Conservation (phyloP, 2,329 filamentous ascomycete genomes). For the Volutella citrinella region DNA sequence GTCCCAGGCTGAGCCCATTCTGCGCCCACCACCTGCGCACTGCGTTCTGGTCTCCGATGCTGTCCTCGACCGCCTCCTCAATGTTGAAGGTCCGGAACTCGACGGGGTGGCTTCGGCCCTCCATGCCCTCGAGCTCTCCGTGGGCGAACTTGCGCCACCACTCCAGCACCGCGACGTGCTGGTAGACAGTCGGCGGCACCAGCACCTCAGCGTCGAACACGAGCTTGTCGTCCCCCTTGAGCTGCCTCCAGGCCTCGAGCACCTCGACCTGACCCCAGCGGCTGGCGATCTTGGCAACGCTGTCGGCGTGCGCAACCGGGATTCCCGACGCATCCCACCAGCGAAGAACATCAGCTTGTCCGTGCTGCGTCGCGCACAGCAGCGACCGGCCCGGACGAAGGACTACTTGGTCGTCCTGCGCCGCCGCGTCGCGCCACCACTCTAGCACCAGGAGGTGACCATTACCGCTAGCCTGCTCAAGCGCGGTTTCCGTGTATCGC, state of each 20-base stretch:
- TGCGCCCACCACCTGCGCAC: conserved; percentile 85
- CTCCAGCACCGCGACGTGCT: conserved; percentile 78
- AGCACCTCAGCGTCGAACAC: conserved; percentile 82
- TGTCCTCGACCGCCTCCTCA: conserved; percentile 90
- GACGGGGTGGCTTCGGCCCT: conserved; percentile 61
- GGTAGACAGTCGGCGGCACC: conserved; percentile 82
- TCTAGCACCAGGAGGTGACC: conserved; percentile 84
- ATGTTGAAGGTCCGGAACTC: conserved; percentile 96
- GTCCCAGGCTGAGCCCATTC: conserved; percentile 77
- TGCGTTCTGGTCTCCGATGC: conserved; percentile 67
- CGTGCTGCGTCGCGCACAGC: conserved; percentile 78
- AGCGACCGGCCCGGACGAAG: conserved; percentile 84
- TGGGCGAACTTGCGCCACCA: conserved; percentile 81
- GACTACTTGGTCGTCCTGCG: conserved; percentile 54
- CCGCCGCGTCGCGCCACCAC: conserved; percentile 81
- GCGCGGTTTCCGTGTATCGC: conserved; percentile 80
- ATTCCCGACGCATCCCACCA: conserved; percentile 89
- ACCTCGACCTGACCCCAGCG: conserved; percentile 82
- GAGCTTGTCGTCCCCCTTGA: conserved; percentile 64
- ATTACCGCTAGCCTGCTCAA: conserved; percentile 83
- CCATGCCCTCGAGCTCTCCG: conserved; percentile 52
- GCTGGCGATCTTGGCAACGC: conserved; percentile 79
- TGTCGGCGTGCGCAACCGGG: conserved; percentile 74
- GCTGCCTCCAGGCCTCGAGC: conserved; percentile 73
- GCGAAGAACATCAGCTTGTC: conserved; percentile 70